phyloP scores from a whole-genome alignment of 108 stramenopile genomes.

The Licmophora abbreviata region DNA sequence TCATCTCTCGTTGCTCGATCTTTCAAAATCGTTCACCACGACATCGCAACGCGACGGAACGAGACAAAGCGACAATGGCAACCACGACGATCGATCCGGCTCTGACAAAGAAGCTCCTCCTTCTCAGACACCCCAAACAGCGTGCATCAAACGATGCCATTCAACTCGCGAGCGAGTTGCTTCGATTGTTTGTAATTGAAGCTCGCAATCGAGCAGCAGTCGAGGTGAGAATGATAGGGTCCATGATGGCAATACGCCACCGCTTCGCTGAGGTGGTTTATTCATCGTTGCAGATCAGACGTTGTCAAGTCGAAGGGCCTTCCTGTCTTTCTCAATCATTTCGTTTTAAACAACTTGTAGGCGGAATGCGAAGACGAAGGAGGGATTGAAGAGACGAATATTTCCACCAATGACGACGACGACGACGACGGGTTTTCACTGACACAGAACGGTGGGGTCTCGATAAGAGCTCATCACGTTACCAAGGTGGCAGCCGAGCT shows the following conservation, averaged over 20 bases:
- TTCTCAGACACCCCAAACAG: not conserved
- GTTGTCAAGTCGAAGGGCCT: too few relatives aligned
- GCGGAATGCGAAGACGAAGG: too few relatives aligned
- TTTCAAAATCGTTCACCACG: too few relatives aligned
- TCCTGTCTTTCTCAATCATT: too few relatives aligned
- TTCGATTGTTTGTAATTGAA: constrained; percentile 30
- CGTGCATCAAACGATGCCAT: constrained; percentile 18
- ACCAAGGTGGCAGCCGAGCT: constrained; percentile 38
- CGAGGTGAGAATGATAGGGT: constrained; percentile 15
- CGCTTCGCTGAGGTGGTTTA: not conserved
- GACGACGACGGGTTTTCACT: not conserved
- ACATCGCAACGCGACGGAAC: too few relatives aligned
- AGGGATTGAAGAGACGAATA: too few relatives aligned
- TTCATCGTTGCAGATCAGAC: too few relatives aligned
- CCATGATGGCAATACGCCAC: not conserved
- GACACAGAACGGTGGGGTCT: not conserved
- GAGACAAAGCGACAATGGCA: too few relatives aligned
- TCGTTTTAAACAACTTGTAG: too few relatives aligned
- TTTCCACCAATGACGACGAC: not conserved
- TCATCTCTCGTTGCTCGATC: too few relatives aligned
- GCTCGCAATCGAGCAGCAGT: constrained; percentile 28
- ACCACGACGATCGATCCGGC: constrained; percentile 2
- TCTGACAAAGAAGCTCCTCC: constrained; percentile 4
- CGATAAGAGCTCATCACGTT: constrained; percentile 32
- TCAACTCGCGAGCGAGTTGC: constrained; percentile 15